These are phyloP conservation scores for Entomortierella chlamydospora DNA, from an alignment of 192 early-diverging fungal genomes.

Conservation along the genomic window DNA sequence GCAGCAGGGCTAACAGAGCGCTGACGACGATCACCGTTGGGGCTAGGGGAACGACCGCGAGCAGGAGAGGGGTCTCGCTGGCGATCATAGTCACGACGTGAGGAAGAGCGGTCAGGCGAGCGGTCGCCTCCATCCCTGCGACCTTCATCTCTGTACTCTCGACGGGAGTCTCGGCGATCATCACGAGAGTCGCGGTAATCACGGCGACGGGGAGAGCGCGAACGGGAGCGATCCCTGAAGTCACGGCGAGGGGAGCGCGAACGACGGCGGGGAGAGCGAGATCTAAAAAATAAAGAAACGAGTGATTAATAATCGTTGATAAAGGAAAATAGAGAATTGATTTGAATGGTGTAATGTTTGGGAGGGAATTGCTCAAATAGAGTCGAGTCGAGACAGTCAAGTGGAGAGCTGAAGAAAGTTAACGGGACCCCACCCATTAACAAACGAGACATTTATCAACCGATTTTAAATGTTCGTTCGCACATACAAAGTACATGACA, in stretches of 20 bases:
- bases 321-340: not conserved
- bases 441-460: conserved; percentile 1
- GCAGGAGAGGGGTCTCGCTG: conserved; percentile 18
- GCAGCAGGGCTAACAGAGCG: conserved; percentile 28
- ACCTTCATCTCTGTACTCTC: conserved; percentile 16
- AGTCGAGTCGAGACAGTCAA: too few relatives aligned
- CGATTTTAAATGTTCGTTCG: conserved; percentile 8
- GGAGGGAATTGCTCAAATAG: not conserved
- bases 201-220: conserved; percentile 38
- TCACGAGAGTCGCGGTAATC: conserved; percentile 30
- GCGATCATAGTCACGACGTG: conserved; percentile 18
- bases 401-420: too few relatives aligned
- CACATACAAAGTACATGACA: conserved; percentile 47
- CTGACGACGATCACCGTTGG: conserved; percentile 25
- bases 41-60: conserved; percentile 41
- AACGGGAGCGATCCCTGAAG: conserved; percentile 24
- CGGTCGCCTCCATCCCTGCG: conserved; percentile 32
- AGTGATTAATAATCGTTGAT: not conserved
- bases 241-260: conserved; percentile 26
- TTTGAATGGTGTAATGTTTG: not conserved
- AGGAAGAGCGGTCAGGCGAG: conserved; percentile 6
- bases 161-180: conserved; percentile 20
- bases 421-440: not conserved
- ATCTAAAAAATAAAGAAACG: conserved; percentile 16
- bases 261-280: conserved; percentile 29